These are phyloP conservation scores for Luffa acutangula DNA, from an alignment of 306 rosid genomes.

Conservation along the genomic window DNA sequence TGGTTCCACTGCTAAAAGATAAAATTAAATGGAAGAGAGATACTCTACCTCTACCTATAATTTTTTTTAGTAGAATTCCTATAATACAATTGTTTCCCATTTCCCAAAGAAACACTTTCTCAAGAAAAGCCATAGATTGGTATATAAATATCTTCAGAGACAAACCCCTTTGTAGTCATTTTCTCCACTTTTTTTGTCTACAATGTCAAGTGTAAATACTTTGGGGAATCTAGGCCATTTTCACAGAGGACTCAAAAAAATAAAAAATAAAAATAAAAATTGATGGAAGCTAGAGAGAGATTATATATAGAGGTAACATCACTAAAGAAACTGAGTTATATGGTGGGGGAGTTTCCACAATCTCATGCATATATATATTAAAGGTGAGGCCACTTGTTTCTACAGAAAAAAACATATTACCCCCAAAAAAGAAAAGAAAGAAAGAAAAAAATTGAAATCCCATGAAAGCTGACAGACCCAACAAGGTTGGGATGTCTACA, in stretches of 20 bases:
- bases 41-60: no score
- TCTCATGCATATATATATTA: constrained; percentile 25
- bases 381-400: constrained; percentile 9
- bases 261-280: no score
- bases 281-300: constrained; percentile 16
- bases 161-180: background rate
- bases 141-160: no score
- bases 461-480: constrained; percentile 12
- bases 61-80: no score
- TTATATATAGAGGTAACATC: constrained; percentile 15
- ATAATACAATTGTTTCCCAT: no score
- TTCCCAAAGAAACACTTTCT: no score
- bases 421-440: no score
- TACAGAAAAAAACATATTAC: background rate
- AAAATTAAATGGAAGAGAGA: no score
- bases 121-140: no score
- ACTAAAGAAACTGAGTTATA: constrained; percentile 23
- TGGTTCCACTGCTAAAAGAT: no score
- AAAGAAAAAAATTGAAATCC: constrained; percentile 3
- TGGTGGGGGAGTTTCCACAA: constrained; percentile 32
- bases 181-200: background rate
- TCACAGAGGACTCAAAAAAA: background rate
- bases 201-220: background rate
- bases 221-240: background rate
- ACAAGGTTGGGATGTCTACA: background rate